A percentile compares a stretch with the other conserved stretches of the same genome.
These are phyloP conservation scores for Corrigiola litoralis DNA, from an alignment of 179 eudicot species.

Conservation along the genomic window DNA sequence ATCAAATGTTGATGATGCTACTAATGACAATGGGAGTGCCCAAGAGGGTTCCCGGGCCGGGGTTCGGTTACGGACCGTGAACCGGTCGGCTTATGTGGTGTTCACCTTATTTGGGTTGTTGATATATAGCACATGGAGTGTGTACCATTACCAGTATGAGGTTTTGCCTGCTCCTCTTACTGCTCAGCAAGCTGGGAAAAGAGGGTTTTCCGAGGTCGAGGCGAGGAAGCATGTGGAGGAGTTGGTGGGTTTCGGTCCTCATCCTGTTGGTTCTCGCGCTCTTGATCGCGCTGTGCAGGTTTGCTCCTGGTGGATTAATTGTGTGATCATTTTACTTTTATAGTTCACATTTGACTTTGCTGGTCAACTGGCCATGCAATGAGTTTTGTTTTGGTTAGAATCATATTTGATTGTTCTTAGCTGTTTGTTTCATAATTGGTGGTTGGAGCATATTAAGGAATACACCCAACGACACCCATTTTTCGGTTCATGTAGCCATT, in stretches of 20 bases:
- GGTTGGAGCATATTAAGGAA: no score
- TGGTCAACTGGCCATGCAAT: no score
- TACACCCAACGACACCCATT: no score
- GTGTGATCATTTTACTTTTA: not conserved
- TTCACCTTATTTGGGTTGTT: conserved; percentile 52
- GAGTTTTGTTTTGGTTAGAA: no score
- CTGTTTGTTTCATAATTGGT: no score
- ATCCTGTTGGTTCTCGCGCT: conserved; percentile 77
- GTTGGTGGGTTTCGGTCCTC: conserved; percentile 75
- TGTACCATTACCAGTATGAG: conserved; percentile 61
- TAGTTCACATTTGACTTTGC: no score
- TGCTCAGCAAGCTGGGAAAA: conserved; percentile 65
- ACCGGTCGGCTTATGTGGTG: conserved; percentile 53
- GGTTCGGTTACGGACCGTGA: conserved; percentile 23
- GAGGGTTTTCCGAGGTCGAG: conserved; percentile 81
- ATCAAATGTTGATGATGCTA: not conserved
- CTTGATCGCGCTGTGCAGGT: conserved; percentile 77
- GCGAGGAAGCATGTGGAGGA: conserved; percentile 69
- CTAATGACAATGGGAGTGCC: conserved; percentile 1
- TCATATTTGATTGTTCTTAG: no score
- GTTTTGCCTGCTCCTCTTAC: conserved; percentile 58
- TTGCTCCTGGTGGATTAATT: not conserved
- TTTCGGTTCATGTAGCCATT: no score
- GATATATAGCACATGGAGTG: conserved; percentile 55
- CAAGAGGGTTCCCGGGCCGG: conserved; percentile 2